phyloP scores from a whole-genome alignment of 495 filamentous ascomycete species.

The Penicillium soppii region DNA sequence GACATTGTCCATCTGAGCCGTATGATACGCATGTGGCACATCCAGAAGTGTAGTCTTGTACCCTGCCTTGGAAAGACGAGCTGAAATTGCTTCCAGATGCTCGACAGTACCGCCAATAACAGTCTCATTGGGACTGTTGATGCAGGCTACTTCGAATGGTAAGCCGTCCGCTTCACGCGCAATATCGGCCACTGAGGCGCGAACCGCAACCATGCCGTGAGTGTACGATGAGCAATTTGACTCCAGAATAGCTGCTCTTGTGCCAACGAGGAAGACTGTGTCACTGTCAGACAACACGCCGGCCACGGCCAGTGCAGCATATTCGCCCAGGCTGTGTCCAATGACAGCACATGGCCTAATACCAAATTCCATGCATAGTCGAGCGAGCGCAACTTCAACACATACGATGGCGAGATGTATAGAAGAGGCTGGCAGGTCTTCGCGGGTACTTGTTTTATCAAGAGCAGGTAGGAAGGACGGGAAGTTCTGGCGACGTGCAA shows the following conservation, averaged over 20 bases:
- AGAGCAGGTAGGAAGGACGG: background rate
- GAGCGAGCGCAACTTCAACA: conserved; percentile 75
- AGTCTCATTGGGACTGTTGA: conserved; percentile 1
- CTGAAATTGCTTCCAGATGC: background rate
- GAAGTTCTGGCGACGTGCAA: background rate
- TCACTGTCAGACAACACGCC: conserved; percentile 76
- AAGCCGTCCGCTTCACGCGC: background rate
- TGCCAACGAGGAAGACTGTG: conserved; percentile 57
- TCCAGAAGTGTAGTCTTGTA: background rate
- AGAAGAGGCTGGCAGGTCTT: conserved; percentile 44
- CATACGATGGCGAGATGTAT: conserved; percentile 69
- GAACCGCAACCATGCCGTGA: background rate
- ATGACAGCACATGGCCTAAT: conserved; percentile 69
- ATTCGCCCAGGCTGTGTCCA: conserved; percentile 83
- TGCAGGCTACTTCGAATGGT: conserved; percentile 1
- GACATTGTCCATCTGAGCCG: background rate
- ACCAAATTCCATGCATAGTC: conserved; percentile 72
- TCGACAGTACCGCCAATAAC: background rate
- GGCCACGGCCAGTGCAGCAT: conserved; percentile 73
- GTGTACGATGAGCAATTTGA: conserved; percentile 7
- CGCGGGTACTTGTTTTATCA: background rate
- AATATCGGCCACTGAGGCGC: background rate
- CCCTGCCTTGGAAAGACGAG: background rate
- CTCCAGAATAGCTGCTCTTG: conserved; percentile 13
- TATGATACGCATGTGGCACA: background rate